phyloP scores from a whole-genome alignment of 1,284 basidiomycete species.

The Trichosporon asahii region DNA sequence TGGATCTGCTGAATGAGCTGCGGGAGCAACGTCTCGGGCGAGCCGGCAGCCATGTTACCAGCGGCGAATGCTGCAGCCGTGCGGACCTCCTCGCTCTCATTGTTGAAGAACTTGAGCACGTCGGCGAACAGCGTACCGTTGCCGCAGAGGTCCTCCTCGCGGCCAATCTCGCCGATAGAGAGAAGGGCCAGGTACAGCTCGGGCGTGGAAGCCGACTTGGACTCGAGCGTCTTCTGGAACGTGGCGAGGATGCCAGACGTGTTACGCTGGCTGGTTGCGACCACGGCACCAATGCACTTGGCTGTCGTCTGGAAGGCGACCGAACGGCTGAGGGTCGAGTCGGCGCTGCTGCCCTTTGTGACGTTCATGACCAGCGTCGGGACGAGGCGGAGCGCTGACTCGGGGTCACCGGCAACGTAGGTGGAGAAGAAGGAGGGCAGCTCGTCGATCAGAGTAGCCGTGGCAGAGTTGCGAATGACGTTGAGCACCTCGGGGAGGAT shows the following conservation, averaged over 20 bases:
- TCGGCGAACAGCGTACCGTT: slow-evolving; percentile 71
- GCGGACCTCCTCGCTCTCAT: slow-evolving; percentile 76
- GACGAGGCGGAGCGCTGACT: slow-evolving; percentile 76
- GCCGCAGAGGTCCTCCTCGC: slow-evolving; percentile 79
- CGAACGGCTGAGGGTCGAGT: slow-evolving; percentile 46
- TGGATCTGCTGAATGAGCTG: slow-evolving; percentile 77
- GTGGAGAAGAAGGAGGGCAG: slow-evolving; percentile 74
- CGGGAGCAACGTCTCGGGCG: slow-evolving; percentile 78
- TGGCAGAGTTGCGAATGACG: slow-evolving; percentile 73
- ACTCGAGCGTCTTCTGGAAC: slow-evolving; percentile 70
- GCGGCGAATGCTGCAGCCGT: slow-evolving; percentile 88
- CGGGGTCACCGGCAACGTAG: slow-evolving; percentile 74
- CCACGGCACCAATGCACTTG: slow-evolving; percentile 75
- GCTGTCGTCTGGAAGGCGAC: slow-evolving; percentile 64
- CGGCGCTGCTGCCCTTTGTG: slow-evolving; percentile 35
- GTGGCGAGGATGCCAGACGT: slow-evolving; percentile 75
- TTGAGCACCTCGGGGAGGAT: slow-evolving; percentile 66
- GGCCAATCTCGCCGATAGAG: slow-evolving; percentile 83
- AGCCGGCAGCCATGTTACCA: slow-evolving; percentile 92
- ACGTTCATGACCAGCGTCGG: slow-evolving; percentile 59
- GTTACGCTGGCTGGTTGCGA: slow-evolving; percentile 64
- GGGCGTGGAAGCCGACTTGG: slow-evolving; percentile 64
- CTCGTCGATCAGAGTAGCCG: slow-evolving; percentile 68
- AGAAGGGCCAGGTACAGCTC: slow-evolving; percentile 76
- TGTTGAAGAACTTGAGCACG: slow-evolving; percentile 68